Percentiles rank a stretch among this genome's conserved stretches.
These are phyloP conservation scores for Sphagnurus paluster DNA, from an alignment of 1,284 basidiomycete species.

Conservation along the genomic window DNA sequence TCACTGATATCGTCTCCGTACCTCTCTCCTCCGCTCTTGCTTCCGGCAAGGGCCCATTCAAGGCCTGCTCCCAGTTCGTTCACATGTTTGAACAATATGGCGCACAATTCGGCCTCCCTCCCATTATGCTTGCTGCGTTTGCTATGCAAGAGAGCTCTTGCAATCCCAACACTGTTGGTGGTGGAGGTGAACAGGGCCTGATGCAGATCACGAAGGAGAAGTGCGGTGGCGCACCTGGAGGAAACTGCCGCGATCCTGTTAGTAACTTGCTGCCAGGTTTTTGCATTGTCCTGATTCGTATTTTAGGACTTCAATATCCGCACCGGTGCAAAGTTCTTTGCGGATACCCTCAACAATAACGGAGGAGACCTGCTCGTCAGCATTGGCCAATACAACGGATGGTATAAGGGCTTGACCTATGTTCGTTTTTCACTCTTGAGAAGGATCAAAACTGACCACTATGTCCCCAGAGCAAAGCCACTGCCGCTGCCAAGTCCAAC, in stretches of 20 bases:
- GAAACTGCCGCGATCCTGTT: conserved; percentile 68
- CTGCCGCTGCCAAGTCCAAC: conserved; percentile 47
- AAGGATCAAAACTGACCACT: conserved; percentile 9
- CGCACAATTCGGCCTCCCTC: conserved; percentile 50
- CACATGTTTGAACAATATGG: conserved; percentile 65
- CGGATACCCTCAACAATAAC: conserved; percentile 48
- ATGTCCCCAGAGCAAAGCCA: conserved; percentile 49
- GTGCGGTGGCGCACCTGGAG: conserved; percentile 64
- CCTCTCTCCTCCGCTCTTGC: conserved; percentile 54
- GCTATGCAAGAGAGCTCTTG: conserved; percentile 74
- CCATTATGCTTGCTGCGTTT: conserved; percentile 81
- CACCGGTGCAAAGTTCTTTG: conserved; percentile 63
- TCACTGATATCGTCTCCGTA: conserved; percentile 54
- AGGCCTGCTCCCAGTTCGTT: conserved; percentile 59
- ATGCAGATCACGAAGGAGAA: conserved; percentile 88
- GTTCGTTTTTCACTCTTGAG: conserved; percentile 35
- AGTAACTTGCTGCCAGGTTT: conserved; percentile 25
- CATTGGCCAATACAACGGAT: conserved; percentile 82
- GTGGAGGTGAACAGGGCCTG: conserved; percentile 78
- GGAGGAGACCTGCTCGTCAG: conserved; percentile 62
- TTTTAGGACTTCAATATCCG: conserved; percentile 67
- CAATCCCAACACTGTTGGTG: conserved; percentile 68
- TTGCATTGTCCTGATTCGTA: not conserved
- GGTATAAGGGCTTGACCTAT: conserved; percentile 62
- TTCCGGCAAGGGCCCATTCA: conserved; percentile 55